These are phyloP conservation scores for Elsinoe ampelina DNA, from an alignment of 2,329 filamentous ascomycete genomes.

Conservation along the genomic window DNA sequence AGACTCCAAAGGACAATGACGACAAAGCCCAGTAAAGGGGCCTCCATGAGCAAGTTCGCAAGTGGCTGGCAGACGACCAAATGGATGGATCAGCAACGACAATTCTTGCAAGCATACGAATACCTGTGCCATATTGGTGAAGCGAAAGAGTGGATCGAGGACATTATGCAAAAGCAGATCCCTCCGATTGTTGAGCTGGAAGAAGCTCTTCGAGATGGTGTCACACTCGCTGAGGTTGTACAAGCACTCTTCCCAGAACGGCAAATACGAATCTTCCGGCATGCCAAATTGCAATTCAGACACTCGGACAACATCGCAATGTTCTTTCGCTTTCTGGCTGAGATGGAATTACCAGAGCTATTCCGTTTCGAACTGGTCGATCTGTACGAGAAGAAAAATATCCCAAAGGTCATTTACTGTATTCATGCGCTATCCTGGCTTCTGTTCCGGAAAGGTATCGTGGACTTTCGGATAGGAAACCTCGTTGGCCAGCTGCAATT, in stretches of 20 bases:
- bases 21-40: conserved; percentile 41
- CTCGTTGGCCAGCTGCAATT: conserved; percentile 94
- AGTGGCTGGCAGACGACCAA: conserved; percentile 65
- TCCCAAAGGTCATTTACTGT: conserved; percentile 98
- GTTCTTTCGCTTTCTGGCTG: conserved; percentile 88
- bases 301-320: conserved; percentile 97
- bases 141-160: conserved; percentile 98
- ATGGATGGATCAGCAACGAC: conserved; percentile 98
- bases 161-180: conserved; percentile 74
- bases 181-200: conserved; percentile 90
- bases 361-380: conserved; percentile 97
- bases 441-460: conserved; percentile 87
- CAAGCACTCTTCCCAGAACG: conserved; percentile 74
- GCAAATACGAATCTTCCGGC: conserved; percentile 71
- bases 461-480: conserved; percentile 93
- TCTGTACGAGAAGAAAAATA: conserved; percentile 98
- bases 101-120: conserved; percentile 94
- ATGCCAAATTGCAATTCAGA: conserved; percentile 78
- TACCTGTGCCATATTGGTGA: conserved; percentile 98
- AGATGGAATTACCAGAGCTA: conserved; percentile 84
- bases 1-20: conserved; percentile 64
- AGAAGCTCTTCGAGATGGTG: conserved; percentile 82
- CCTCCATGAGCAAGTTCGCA: conserved; percentile 25
- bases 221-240: conserved; percentile 89
- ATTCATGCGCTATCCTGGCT: conserved; percentile 96